phyloP scores from a whole-genome alignment of 2,329 filamentous ascomycete genomes.

The Beauveria pseudobassiana region DNA sequence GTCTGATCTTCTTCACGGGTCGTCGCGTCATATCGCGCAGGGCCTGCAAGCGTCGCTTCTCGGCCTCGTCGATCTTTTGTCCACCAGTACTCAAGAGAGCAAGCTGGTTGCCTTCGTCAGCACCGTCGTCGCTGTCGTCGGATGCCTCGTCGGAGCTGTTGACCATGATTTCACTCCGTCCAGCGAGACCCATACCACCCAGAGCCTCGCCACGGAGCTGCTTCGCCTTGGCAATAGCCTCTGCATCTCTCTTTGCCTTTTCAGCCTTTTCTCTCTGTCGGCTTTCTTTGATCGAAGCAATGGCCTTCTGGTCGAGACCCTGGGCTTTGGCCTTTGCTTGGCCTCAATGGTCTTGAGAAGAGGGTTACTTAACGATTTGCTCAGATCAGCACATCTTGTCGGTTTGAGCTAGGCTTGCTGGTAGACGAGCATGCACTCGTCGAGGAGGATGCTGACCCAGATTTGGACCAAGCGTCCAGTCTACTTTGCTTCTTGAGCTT shows the following conservation, averaged over 20 bases:
- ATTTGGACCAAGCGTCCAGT: constrained; percentile 56
- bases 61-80: constrained; percentile 43
- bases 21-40: constrained; percentile 52
- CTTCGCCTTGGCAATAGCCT: constrained; percentile 62
- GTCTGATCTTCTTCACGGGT: constrained; percentile 77
- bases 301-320: constrained; percentile 29
- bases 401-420: constrained; percentile 28
- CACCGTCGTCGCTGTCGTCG: constrained; percentile 59
- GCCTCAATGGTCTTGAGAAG: constrained; percentile 38
- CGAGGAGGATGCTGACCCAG: constrained; percentile 25
- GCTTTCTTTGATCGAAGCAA: constrained; percentile 55
- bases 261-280: constrained; percentile 70
- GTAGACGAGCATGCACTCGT: constrained; percentile 13
- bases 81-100: constrained; percentile 41
- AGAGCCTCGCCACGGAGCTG: constrained; percentile 29
- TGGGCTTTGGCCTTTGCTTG: constrained; percentile 20
- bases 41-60: constrained; percentile 35
- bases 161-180: constrained; percentile 85
- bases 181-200: constrained; percentile 53
- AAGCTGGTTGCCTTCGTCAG: constrained; percentile 42
- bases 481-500: constrained; percentile 49
- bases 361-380: constrained; percentile 39
- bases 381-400: constrained; percentile 41
- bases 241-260: constrained; percentile 63
- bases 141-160: constrained; percentile 71